Percentiles rank a stretch among this genome's conserved stretches.
Conservation (phyloP, 805 yeast genomes). For the Hanseniaspora occidentalis region DNA sequence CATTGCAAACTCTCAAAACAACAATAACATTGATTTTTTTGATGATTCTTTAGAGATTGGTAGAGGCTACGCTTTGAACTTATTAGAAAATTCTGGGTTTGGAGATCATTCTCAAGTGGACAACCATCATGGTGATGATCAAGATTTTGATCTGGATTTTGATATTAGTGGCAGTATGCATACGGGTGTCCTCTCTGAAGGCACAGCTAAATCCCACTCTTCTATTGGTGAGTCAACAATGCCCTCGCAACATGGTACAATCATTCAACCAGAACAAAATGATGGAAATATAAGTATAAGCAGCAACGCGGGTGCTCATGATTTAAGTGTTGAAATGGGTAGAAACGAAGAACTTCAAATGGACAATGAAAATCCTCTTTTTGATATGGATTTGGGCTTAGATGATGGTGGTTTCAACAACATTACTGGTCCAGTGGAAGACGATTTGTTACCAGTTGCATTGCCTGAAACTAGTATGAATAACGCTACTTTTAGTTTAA, state of each 20-base stretch:
- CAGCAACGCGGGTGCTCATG: too few species aligned
- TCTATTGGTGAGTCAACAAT: slow-evolving; percentile 3
- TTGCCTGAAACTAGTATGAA: too few species aligned
- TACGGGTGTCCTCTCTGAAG: slow-evolving; percentile 20
- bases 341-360: neutral
- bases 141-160: slow-evolving; percentile 42
- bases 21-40: slow-evolving; percentile 16
- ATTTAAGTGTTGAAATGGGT: neutral
- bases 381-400: neutral
- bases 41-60: slow-evolving; percentile 60
- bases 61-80: slow-evolving; percentile 30
- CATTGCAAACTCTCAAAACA: slow-evolving; percentile 6
- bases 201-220: slow-evolving; percentile 10
- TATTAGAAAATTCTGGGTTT: slow-evolving; percentile 13
- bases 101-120: slow-evolving; percentile 18
- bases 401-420: neutral
- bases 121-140: slow-evolving; percentile 29
- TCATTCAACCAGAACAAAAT: neutral
- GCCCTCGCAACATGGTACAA: neutral
- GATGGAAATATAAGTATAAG: too few species aligned
- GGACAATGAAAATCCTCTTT: neutral
- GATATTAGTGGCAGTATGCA: slow-evolving; percentile 26
- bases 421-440: neutral
- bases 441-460: neutral
- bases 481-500: neutral